Evolutionary conservation across 345 rosid genomes (phyloP), one percentile per base, ranked within the genome.

Genomic region (Citrus maxima): DNA sequence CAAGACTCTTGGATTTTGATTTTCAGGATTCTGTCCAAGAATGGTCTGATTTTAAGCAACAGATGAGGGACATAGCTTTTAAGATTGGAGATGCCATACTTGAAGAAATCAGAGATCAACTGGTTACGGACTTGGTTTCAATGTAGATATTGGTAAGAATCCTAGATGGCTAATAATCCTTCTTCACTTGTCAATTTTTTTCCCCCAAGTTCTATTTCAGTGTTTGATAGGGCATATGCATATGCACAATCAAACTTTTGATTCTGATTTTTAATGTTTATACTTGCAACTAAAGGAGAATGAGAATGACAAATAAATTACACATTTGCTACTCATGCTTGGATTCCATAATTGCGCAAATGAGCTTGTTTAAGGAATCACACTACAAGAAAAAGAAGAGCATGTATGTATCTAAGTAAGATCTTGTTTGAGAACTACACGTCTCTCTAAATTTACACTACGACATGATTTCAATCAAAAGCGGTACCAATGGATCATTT

Each of bases 11-110:
- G 79, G 68, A 78, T 28, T 67, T 63, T 25, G 88, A 87, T 60
- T 76, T 76, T 12, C 9, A 32, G 35, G 74, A 83, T 69, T 81
- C 89, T 24, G 68, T 12, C 13, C 73, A 80, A 54, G 89, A 85
- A 79, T 87, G 91, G 89, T 80, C 49, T 27, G 61, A 61, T 2
- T 75, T 74, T 67, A 68, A 78, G 67, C 34, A 51, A 9, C 79
- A 85, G 58, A 77, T 55, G 58, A 77, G 22, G 80, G 73, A 77
- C 10, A 76, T 82, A 27, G 87, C 85, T 8, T 2, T 76, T 34
- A 79, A 80, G 63, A 77, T 87, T 54, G 88, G 82, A 61, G 89
- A 89, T 74, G 79, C 85, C 58, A 84, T 91, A 64, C 22, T 84
- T 37, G 88, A 79, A 70, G 88, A 84, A 10, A 81, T 87, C 38